These are phyloP conservation scores for Athelia psychrophila DNA, from an alignment of 1,284 basidiomycete genomes.

Conservation along the genomic window DNA sequence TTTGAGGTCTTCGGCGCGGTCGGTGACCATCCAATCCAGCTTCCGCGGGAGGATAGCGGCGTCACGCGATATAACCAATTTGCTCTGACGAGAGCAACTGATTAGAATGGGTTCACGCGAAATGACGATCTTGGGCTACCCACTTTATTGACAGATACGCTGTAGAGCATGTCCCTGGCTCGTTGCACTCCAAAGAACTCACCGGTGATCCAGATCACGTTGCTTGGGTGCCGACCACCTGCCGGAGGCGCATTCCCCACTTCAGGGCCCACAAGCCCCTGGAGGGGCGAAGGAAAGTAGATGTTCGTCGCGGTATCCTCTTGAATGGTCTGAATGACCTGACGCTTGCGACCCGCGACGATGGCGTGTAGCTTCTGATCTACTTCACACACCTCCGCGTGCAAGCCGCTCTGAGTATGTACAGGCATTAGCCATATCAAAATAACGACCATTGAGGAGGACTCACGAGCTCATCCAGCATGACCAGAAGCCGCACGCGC, in stretches of 20 bases:
- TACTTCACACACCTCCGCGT: constrained; percentile 89
- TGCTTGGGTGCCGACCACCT: constrained; percentile 54
- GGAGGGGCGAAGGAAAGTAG: constrained; percentile 89
- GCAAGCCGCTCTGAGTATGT: constrained; percentile 72
- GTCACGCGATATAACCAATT: constrained; percentile 89
- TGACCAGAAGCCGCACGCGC: constrained; percentile 85
- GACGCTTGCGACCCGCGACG: constrained; percentile 88
- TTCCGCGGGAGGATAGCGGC: constrained; percentile 95
- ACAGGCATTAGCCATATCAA: constrained; percentile 4
- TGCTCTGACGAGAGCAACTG: constrained; percentile 81
- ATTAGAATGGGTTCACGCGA: constrained; percentile 1
- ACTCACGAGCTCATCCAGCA: constrained; percentile 91
- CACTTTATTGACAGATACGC: constrained; percentile 85
- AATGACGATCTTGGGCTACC: constrained; percentile 16
- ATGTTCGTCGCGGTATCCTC: constrained; percentile 98
- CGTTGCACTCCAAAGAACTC: constrained; percentile 97
- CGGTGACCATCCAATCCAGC: constrained; percentile 96
- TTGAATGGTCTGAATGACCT: constrained; percentile 87
- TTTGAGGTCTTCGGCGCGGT: constrained; percentile 88
- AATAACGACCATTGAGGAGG: not conserved
- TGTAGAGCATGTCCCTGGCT: constrained; percentile 92
- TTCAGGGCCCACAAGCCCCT: constrained; percentile 79
- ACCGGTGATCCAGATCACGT: constrained; percentile 94
- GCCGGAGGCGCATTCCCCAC: constrained; percentile 31
- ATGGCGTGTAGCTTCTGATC: constrained; percentile 95